Base-by-base conservation (phyloP, 2,329 filamentous ascomycete genomes). In the Fusarium globosum region DNA sequence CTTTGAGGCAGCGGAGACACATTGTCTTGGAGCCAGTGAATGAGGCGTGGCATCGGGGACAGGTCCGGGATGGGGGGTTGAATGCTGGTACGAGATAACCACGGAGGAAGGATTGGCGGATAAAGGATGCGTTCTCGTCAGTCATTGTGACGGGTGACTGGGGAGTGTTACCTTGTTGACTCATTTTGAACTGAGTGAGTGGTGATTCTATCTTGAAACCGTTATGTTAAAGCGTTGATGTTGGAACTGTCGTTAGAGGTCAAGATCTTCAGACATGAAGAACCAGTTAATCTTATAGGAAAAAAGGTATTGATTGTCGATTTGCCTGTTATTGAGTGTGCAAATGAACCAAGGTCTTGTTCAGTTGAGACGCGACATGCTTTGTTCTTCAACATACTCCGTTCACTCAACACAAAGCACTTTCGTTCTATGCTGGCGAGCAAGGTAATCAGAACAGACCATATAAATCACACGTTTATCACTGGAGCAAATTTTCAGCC, bases 71-170 rank as follows among this genome's bases (percentile, higher is more conserved):
- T 1, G 43, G 42, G 1, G 73, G 63, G 7, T 56, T 38, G 35
- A 73, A 65, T 41, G 59, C 56, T 1, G 72, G 72, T 0, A 39
- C 51, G n/a, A 75, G 45, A 23, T 68, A 45, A 10, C 72, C 72
- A 1, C 72, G 62, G 7, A 71, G 59, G 23, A 42, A 64, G 20
- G 26, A 42, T 35, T 73, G 66, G 10, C 42, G 53, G 16, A 73
- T 43, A 30, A 46, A 75, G 1, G 15, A 33, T 42, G 23, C 16
- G 39, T 45, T 48, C 16, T 70, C 45, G 16, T 70, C 33, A 59
- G 56, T 16, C 56, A 59, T 42, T 21, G 6, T 15, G 13, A 8
- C 26, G 11, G 15, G 21, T 6, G 41, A 26, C 38, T 41, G 56
- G 21, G 20, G 45, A 61, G 38, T 53, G 28, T 73, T 64, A 68